Evolutionary conservation across 139 green algal genomes (phyloP).

Genomic region (Picochlorum sp.): DNA sequence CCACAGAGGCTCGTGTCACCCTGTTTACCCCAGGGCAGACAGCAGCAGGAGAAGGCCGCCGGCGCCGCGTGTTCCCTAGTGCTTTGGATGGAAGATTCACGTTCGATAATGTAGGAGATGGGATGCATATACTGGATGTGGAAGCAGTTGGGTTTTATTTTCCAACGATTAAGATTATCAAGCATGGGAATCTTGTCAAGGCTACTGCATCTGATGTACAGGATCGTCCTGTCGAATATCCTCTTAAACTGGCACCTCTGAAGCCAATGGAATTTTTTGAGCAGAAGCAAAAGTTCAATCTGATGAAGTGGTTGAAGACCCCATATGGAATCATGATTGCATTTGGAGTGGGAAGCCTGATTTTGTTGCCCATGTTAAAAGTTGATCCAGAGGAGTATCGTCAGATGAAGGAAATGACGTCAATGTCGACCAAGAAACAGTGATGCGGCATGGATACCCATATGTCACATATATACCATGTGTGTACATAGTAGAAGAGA

Average conservation of each 20-base stretch:
- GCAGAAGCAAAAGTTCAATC: constrained; percentile 27
- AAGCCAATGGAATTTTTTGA: constrained; percentile 14
- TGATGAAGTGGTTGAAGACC: constrained; percentile 36
- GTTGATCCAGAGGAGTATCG: constrained; percentile 31
- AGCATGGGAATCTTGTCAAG: background rate
- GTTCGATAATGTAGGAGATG: constrained; percentile 27
- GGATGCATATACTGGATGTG: constrained; percentile 29
- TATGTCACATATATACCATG: too few species aligned
- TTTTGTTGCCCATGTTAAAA: constrained; percentile 42
- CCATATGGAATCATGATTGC: constrained; percentile 43
- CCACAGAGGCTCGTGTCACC: constrained; percentile 11
- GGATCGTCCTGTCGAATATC: background rate
- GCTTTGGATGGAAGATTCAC: constrained; percentile 30
- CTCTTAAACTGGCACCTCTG: background rate
- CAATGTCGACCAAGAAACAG: background rate
- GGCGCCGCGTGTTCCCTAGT: constrained; percentile 7
- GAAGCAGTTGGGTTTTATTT: constrained; percentile 17
- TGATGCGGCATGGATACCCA: background rate
- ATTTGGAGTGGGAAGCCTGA: constrained; percentile 18
- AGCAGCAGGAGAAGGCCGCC: constrained; percentile 7
- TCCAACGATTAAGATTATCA: constrained; percentile 8
- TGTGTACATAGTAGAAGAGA: too few species aligned
- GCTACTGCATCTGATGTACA: background rate
- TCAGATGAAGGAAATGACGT: constrained; percentile 11
- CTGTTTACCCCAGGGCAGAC: constrained; percentile 7